Evolutionary conservation across 768 basidiomycete species (phyloP).

Genomic region (Serendipita vermifera): DNA sequence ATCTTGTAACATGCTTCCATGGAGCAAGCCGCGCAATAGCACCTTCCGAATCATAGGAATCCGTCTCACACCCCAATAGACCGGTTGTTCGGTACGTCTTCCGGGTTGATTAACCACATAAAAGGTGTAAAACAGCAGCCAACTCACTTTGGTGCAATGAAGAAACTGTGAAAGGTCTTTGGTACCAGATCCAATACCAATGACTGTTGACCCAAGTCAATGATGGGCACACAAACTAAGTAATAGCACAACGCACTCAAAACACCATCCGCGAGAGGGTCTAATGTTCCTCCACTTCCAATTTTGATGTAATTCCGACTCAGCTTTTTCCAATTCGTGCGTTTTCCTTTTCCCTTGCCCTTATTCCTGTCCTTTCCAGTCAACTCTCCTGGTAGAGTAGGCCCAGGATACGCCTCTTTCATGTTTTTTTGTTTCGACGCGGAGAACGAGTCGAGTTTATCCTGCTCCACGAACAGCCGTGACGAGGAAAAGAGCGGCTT

Average conservation of each 20-base stretch:
- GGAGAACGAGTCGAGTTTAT: neutral
- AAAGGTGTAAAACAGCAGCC: neutral
- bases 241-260: slow-evolving; percentile 43
- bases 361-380: slow-evolving; percentile 31
- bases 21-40: slow-evolving; percentile 60
- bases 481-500: slow-evolving; percentile 71
- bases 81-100: slow-evolving; percentile 90
- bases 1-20: slow-evolving; percentile 73
- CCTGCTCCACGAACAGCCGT: slow-evolving; percentile 46
- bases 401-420: slow-evolving; percentile 24
- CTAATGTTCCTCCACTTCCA: slow-evolving; percentile 89
- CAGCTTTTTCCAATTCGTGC: slow-evolving; percentile 14
- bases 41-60: slow-evolving; percentile 88
- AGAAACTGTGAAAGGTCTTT: slow-evolving; percentile 75
- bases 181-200: slow-evolving; percentile 82
- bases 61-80: slow-evolving; percentile 86
- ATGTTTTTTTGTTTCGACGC: slow-evolving; percentile 25
- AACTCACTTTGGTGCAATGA: slow-evolving; percentile 71
- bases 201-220: slow-evolving; percentile 24
- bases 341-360: slow-evolving; percentile 27
- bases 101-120: neutral
- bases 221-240: slow-evolving; percentile 8
- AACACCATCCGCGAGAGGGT: slow-evolving; percentile 93
- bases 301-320: slow-evolving; percentile 50
- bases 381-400: slow-evolving; percentile 18